phyloP scores from a whole-genome alignment of 441 rosid genomes.

The Isatis lusitanica region DNA sequence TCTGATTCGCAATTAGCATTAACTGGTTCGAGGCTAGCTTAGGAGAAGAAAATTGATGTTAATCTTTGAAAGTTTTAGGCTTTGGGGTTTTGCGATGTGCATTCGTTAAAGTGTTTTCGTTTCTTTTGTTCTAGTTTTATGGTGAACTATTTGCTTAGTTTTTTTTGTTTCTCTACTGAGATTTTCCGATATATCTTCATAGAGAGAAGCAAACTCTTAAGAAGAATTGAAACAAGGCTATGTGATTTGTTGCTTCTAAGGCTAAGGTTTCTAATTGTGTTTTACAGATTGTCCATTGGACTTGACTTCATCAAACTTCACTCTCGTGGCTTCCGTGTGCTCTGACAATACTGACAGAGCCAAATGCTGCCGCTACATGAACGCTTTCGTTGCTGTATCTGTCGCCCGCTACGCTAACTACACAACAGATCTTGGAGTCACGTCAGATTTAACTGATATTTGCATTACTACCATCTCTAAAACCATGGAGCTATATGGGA shows the following conservation, averaged over 20 bases:
- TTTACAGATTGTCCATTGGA: conserved; percentile 83
- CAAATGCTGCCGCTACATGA: conserved; percentile 92
- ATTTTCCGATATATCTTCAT: too few species aligned
- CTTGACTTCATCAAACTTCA: conserved; percentile 68
- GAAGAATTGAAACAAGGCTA: neutral
- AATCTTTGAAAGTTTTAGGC: neutral
- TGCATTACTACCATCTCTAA: conserved; percentile 67
- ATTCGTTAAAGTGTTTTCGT: neutral
- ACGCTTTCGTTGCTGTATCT: conserved; percentile 76
- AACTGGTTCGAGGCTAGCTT: neutral
- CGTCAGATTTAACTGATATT: conserved; percentile 49
- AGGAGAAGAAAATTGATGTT: neutral
- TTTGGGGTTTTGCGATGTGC: neutral
- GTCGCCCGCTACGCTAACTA: conserved; percentile 76
- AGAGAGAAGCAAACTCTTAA: neutral
- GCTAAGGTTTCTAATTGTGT: conserved; percentile 1
- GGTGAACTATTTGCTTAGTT: neutral
- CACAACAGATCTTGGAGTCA: conserved; percentile 69
- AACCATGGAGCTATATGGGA: conserved; percentile 75
- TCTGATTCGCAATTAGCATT: neutral
- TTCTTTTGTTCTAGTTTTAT: neutral
- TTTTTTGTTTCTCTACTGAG: neutral
- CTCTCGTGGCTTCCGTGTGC: conserved; percentile 78
- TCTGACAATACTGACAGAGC: conserved; percentile 59
- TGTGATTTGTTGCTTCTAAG: neutral